phyloP scores from a whole-genome alignment of 352 stramenopile genomes.

The Globisporangium radiosum region DNA sequence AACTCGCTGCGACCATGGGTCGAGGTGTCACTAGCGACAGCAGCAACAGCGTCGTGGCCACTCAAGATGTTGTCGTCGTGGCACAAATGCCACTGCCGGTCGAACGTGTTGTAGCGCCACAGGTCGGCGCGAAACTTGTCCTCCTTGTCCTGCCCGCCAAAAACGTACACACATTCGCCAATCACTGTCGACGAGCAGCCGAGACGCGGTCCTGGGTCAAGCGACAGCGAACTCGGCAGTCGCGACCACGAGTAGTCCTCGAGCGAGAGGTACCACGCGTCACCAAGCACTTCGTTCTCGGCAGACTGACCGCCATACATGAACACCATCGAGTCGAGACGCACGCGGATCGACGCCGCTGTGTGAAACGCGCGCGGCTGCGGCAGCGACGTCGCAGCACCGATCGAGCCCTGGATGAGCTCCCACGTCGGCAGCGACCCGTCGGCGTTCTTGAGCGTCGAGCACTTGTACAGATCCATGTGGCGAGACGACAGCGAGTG shows the following conservation, averaged over 20 bases:
- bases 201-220: slow-evolving; percentile 67
- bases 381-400: slow-evolving; percentile 57
- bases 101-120: slow-evolving; percentile 86
- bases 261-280: slow-evolving; percentile 78
- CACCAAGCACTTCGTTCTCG: slow-evolving; percentile 65
- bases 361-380: slow-evolving; percentile 62
- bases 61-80: slow-evolving; percentile 71
- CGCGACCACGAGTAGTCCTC: slow-evolving; percentile 79
- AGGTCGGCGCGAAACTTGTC: slow-evolving; percentile 71
- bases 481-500: slow-evolving; percentile 64
- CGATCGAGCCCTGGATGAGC: slow-evolving; percentile 60
- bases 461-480: slow-evolving; percentile 83
- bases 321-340: slow-evolving; percentile 75
- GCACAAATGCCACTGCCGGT: slow-evolving; percentile 81
- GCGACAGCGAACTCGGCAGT: slow-evolving; percentile 59
- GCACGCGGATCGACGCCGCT: slow-evolving; percentile 55
- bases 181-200: slow-evolving; percentile 66
- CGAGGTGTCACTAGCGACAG: slow-evolving; percentile 3
- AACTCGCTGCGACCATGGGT: slow-evolving; percentile 26
- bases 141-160: slow-evolving; percentile 76
- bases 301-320: slow-evolving; percentile 76
- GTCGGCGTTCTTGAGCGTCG: slow-evolving; percentile 44
- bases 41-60: slow-evolving; percentile 13
- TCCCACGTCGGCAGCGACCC: slow-evolving; percentile 70
- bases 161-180: slow-evolving; percentile 79